Conservation (phyloP, 192 early-diverging fungal genomes). For the Backusella westeae region DNA sequence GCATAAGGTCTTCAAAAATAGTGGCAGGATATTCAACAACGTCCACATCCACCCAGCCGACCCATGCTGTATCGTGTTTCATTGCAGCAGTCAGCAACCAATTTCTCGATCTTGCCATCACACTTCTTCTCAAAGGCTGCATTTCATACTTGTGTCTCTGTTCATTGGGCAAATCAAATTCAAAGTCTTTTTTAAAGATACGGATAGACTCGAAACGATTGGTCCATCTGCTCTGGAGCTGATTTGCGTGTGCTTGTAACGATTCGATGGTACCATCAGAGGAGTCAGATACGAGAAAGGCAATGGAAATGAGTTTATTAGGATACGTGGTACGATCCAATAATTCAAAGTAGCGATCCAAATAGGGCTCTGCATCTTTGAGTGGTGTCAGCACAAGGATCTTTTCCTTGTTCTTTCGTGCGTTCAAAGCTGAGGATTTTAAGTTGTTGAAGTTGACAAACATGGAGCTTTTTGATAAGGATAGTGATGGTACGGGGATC, state of each 20-base stretch:
- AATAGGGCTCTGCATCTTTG: constrained; percentile 52
- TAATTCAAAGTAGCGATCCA: constrained; percentile 55
- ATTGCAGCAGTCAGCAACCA: constrained; percentile 51
- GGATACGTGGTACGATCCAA: constrained; percentile 51
- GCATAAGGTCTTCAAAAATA: constrained; percentile 53
- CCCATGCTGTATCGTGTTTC: constrained; percentile 48
- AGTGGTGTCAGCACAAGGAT: constrained; percentile 57
- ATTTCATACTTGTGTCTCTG: constrained; percentile 49
- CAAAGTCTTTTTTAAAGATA: constrained; percentile 57
- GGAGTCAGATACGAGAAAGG: constrained; percentile 59
- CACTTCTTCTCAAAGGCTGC: constrained; percentile 46
- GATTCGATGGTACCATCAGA: constrained; percentile 51
- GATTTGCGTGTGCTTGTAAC: constrained; percentile 32
- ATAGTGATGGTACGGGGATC: not conserved
- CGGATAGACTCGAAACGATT: constrained; percentile 40
- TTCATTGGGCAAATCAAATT: constrained; percentile 47
- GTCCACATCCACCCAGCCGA: constrained; percentile 61
- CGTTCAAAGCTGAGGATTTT: constrained; percentile 7
- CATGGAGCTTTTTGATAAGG: constrained; percentile 1
- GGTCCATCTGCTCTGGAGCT: not conserved
- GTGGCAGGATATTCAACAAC: constrained; percentile 53
- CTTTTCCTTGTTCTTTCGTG: constrained; percentile 18
- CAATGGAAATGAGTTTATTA: constrained; percentile 47
- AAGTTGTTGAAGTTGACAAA: constrained; percentile 25
- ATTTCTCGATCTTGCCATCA: constrained; percentile 60